These are phyloP conservation scores for Sphaerulina populicola DNA, from an alignment of 2,329 filamentous ascomycete genomes.

Conservation along the genomic window DNA sequence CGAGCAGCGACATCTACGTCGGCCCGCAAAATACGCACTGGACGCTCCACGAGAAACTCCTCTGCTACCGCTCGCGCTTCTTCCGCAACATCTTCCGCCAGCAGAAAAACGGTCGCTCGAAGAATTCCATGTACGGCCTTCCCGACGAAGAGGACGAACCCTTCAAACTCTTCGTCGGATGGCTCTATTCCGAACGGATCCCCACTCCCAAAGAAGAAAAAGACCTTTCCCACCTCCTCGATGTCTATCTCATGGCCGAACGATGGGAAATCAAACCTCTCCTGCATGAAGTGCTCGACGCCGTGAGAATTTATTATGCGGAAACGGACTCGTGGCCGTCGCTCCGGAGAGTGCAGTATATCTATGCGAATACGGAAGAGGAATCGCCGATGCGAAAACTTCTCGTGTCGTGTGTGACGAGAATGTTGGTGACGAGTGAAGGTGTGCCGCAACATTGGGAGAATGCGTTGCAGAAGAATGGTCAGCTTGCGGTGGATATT, in stretches of 20 bases:
- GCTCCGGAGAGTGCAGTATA: slow-evolving; percentile 44
- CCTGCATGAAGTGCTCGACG: slow-evolving; percentile 42
- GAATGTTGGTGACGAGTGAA: slow-evolving; percentile 44
- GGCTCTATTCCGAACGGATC: slow-evolving; percentile 47
- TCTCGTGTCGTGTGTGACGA: slow-evolving; percentile 42
- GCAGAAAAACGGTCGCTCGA: slow-evolving; percentile 28
- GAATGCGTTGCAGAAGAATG: slow-evolving; percentile 47
- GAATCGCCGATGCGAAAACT: slow-evolving; percentile 30
- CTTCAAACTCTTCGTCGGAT: slow-evolving; percentile 46
- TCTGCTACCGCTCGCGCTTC: slow-evolving; percentile 48
- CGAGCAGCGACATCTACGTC: slow-evolving; percentile 45
- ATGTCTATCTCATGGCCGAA: slow-evolving; percentile 49
- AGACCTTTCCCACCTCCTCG: slow-evolving; percentile 44
- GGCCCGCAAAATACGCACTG: slow-evolving; percentile 48
- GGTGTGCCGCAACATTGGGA: slow-evolving; percentile 48
- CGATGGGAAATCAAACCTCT: slow-evolving; percentile 46
- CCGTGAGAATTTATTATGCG: slow-evolving; percentile 46
- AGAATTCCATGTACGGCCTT: slow-evolving; percentile 39
- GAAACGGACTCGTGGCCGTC: slow-evolving; percentile 46
- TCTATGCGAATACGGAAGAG: slow-evolving; percentile 29
- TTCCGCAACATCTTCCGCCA: slow-evolving; percentile 47
- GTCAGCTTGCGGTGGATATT: slow-evolving; percentile 49
- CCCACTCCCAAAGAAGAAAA: slow-evolving; percentile 43
- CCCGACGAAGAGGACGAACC: slow-evolving; percentile 46
- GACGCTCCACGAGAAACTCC: slow-evolving; percentile 49